A percentile compares a stretch with the other conserved stretches of the same genome.
phyloP scores from a whole-genome alignment of 139 green algal genomes.

The Nannochloris sp. region DNA sequence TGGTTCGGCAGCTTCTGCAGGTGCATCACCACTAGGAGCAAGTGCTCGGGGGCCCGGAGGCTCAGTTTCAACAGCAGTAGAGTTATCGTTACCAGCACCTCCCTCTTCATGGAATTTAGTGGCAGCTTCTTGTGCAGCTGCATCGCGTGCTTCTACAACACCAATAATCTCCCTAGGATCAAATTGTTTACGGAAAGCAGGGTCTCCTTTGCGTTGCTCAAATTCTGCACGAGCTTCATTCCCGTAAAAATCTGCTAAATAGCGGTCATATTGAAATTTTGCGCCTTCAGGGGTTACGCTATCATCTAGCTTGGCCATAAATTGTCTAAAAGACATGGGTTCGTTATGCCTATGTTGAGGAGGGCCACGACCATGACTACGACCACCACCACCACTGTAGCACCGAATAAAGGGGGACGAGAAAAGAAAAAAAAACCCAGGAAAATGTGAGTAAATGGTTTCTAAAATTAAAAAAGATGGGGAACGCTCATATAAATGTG shows the following conservation, averaged over 20 bases:
- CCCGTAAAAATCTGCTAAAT: constrained; percentile 63
- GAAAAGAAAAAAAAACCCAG: not conserved
- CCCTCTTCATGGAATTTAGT: constrained; percentile 28
- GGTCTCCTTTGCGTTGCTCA: constrained; percentile 41
- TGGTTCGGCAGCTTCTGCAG: not conserved
- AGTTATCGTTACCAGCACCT: constrained; percentile 10
- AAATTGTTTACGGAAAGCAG: constrained; percentile 26
- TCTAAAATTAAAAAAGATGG: not conserved
- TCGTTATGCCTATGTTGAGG: not conserved
- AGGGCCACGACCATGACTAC: not conserved
- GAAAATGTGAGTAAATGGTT: not conserved
- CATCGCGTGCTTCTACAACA: not conserved
- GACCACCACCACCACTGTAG: not conserved
- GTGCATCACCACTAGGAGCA: not conserved
- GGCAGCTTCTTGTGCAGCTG: not conserved
- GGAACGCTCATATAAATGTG: too few species aligned
- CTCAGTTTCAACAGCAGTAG: not conserved
- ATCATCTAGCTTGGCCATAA: constrained; percentile 44
- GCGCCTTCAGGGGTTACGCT: constrained; percentile 52
- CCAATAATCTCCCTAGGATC: constrained; percentile 32
- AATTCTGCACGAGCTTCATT: constrained; percentile 42
- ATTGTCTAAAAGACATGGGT: constrained; percentile 48
- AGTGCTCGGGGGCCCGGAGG: not conserved
- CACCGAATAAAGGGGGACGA: not conserved
- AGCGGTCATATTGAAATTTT: constrained; percentile 49